A percentile compares a stretch with the other conserved stretches of the same genome.
phyloP scores from a whole-genome alignment of 176 grass and related monocot species.

The bread wheat (Triticum aestivum) region IWGSC_CS_RefSeq_v2.1 NC_057808.1:400402677-400403176 shows the following conservation, averaged over 20 bases:
- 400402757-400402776: slow-evolving; percentile 6
- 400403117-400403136: slow-evolving; percentile 48
- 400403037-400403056: neutral
- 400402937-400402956: neutral
- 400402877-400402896: slow-evolving; percentile 32
- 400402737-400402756: neutral
- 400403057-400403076: neutral
- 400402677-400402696: slow-evolving; percentile 32
- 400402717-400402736: slow-evolving; percentile 7
- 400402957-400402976: neutral
- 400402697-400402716: neutral
- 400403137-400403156: slow-evolving; percentile 41
- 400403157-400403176: slow-evolving; percentile 34
- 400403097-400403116: neutral
- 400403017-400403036: neutral
- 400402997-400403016: neutral
- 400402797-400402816: slow-evolving; percentile 99
- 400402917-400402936: slow-evolving; percentile 29
- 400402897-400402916: slow-evolving; percentile 11
- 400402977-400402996: neutral
- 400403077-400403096: neutral
- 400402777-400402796: slow-evolving; percentile 9
- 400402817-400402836: slow-evolving; percentile 95
- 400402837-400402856: slow-evolving; percentile 68
- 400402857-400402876: neutral